Conservation (phyloP, 1,284 basidiomycete species). For the Sporisorium sorghi region DNA sequence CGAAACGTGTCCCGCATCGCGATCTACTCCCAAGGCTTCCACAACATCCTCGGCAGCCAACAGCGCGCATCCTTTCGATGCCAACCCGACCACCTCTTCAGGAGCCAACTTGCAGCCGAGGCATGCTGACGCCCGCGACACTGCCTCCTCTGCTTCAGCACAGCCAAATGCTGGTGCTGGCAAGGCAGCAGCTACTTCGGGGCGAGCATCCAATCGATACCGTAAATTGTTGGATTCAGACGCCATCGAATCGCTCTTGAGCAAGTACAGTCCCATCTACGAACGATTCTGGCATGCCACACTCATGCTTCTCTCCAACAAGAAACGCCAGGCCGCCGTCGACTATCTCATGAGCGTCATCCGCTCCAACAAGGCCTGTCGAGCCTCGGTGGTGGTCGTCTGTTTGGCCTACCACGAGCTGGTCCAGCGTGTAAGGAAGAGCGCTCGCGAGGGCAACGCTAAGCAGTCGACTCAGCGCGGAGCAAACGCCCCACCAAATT, state of each 20-base stretch:
- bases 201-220: conserved; percentile 31
- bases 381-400: conserved; percentile 52
- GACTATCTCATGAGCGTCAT: conserved; percentile 53
- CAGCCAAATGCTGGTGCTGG: conserved; percentile 11
- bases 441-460: conserved; percentile 10
- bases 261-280: conserved; percentile 58
- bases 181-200: conserved; percentile 15
- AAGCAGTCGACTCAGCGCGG: conserved; percentile 10
- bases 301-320: conserved; percentile 39
- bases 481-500: conserved; percentile 10
- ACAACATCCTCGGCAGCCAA: conserved; percentile 3
- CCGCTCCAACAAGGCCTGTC: conserved; percentile 42
- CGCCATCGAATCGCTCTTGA: conserved; percentile 50
- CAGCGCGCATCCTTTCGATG: not conserved
- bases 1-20: not conserved
- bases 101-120: not conserved
- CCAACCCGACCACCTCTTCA: not conserved
- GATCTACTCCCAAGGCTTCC: conserved; percentile 2
- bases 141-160: not conserved
- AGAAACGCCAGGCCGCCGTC: conserved; percentile 42
- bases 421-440: conserved; percentile 35
- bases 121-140: not conserved
- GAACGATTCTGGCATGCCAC: conserved; percentile 52
- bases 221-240: conserved; percentile 49
- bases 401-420: conserved; percentile 58